Conservation (phyloP, 106 monocot species). For the Acorus gramineus region DNA sequence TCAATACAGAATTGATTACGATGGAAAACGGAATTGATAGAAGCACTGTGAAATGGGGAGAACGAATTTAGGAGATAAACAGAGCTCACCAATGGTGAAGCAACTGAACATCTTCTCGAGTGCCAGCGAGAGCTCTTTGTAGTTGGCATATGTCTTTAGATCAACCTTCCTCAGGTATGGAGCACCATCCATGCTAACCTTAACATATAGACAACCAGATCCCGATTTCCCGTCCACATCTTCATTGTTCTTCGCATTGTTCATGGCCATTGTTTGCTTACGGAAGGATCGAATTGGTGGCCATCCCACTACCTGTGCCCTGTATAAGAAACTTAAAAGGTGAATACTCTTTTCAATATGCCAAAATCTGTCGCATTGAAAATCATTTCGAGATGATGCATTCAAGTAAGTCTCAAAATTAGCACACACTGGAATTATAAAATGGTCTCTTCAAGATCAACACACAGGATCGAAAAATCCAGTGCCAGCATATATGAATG, state of each 20-base stretch:
- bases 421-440: no score
- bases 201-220: conserved; percentile 40
- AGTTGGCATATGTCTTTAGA: conserved; percentile 37
- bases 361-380: background rate
- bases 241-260: conserved; percentile 37
- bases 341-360: conserved; percentile 1
- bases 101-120: conserved; percentile 73
- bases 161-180: conserved; percentile 59
- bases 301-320: conserved; percentile 71
- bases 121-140: conserved; percentile 50
- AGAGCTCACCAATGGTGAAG: conserved; percentile 49
- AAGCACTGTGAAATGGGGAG: no score
- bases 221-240: conserved; percentile 31
- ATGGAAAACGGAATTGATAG: no score
- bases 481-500: no score
- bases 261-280: conserved; percentile 53
- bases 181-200: conserved; percentile 74
- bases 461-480: no score
- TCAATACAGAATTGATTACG: no score
- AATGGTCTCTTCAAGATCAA: no score
- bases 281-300: conserved; percentile 60
- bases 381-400: background rate
- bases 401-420: no score
- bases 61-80: background rate
- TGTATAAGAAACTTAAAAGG: conserved; percentile 2